Base-by-base conservation (phyloP, 768 basidiomycete genomes). In the Psilocybe cyanescens region DNA sequence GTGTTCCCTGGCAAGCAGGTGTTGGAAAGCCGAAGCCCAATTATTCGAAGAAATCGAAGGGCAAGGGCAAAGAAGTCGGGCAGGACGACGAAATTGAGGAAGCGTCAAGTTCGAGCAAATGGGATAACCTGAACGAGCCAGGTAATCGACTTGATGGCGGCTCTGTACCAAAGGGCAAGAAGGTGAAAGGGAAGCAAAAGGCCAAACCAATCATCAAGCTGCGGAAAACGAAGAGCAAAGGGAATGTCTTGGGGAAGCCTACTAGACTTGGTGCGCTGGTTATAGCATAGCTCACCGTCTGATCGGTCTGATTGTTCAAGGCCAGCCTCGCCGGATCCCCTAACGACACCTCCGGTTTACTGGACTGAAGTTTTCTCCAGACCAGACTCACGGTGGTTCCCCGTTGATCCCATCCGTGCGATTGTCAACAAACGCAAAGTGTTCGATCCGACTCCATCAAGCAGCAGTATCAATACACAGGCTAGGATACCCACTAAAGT, bases 351-450 rank as follows among this genome's bases (percentile, higher is more conserved):
- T 3, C 96, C 97, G 1, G 89, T 95, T 3, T 94, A 95, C 74
- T 99, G 97, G 97, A 93, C 92, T 0, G 97, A 99, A 74, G 93
- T 97, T 0, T 99, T 95, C 76, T 96, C 94, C 7, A 88, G 93
- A 19, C 87, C 95, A 6, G 95, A 97, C 76, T 86, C 83, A 12
- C 86, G 89, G 37, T 99, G 97, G 97, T 77, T 99, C 12, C 89
- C 95, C 0, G 89, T 99, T 41, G 97, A 99, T 75, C 94, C 95
- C 7, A 83, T 94, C 35, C 88, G 93, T 14, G 85, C 80, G 28
- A 81, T 88, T 57, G 88, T 95, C 62, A 92, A 95, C 70, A 91
- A 92, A 66, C 85, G 89, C 60, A 87, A 88, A 59, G 78, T 84
- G 29, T 96, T 94, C 70, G 93, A 95, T 72, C 93, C 95, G 0